Evolutionary conservation across 768 basidiomycete genomes (phyloP).

Genomic region (Mycena polygramma): DNA sequence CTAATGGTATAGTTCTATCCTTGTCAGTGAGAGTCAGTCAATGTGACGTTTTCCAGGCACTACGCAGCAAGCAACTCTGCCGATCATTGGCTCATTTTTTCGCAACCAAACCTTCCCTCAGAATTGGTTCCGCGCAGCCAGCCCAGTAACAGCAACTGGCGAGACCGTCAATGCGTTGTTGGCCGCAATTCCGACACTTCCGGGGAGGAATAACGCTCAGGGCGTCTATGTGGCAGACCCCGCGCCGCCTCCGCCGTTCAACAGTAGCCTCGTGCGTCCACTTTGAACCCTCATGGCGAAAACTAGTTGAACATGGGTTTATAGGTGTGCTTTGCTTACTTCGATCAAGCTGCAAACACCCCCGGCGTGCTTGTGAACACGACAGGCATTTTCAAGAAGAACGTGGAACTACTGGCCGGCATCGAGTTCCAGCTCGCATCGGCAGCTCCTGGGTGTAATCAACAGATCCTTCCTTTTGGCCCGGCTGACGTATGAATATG

Average conservation of each 20-base stretch:
- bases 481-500: conserved; percentile 19
- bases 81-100: conserved; percentile 29
- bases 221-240: conserved; percentile 33
- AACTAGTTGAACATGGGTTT: too few relatives aligned
- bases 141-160: conserved; percentile 15
- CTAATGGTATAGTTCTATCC: conserved; percentile 22
- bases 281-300: too few relatives aligned
- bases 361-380: conserved; percentile 29
- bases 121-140: conserved; percentile 31
- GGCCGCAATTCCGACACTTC: conserved; percentile 5
- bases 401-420: conserved; percentile 27
- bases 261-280: conserved; percentile 27
- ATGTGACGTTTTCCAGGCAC: conserved; percentile 19
- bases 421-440: conserved; percentile 24
- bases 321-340: conserved; percentile 32
- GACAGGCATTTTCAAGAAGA: conserved; percentile 32
- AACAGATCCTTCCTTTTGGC: conserved; percentile 33
- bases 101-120: conserved; percentile 32
- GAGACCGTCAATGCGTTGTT: neutral
- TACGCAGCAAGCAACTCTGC: conserved; percentile 29
- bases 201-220: conserved; percentile 33
- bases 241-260: conserved; percentile 28
- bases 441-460: conserved; percentile 28
- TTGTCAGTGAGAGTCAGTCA: neutral
- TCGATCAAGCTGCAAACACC: conserved; percentile 19